phyloP scores from a whole-genome alignment of 2,329 filamentous ascomycete genomes.

The Monilinia laxa region DNA sequence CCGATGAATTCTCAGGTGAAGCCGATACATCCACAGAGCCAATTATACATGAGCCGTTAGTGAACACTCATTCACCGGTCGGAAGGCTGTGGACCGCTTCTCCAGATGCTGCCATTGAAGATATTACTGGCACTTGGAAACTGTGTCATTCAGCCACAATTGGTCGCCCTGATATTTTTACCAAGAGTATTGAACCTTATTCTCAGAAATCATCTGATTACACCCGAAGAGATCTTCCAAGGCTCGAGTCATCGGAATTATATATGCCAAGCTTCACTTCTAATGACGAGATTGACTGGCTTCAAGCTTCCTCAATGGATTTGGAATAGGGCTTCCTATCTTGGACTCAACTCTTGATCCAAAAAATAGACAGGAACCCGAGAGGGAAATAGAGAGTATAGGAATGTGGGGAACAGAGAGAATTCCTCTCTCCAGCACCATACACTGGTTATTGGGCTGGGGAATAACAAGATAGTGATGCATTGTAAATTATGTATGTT shows the following conservation, averaged over 20 bases:
- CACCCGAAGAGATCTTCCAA: not conserved
- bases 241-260: constrained; percentile 10
- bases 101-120: not conserved
- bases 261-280: not conserved
- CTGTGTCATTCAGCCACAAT: too few species aligned
- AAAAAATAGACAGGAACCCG: constrained; percentile 27
- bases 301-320: constrained; percentile 12
- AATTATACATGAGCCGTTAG: not conserved
- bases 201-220: not conserved
- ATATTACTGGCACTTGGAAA: not conserved
- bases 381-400: constrained; percentile 27
- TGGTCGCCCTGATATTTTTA: constrained; percentile 3
- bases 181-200: not conserved
- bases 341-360: constrained; percentile 28
- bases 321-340: not conserved
- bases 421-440: constrained; percentile 27
- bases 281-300: not conserved
- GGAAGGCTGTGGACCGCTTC: not conserved
- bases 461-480: not conserved
- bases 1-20: not conserved
- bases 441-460: constrained; percentile 32
- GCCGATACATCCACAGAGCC: not conserved
- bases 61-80: not conserved
- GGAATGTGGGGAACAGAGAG: constrained; percentile 31
- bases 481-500: not conserved